Percentiles rank a stretch among this genome's conserved stretches.
Evolutionary conservation across 148 eudicot species (phyloP).

Genomic region (Euryodendron excelsum): DNA sequence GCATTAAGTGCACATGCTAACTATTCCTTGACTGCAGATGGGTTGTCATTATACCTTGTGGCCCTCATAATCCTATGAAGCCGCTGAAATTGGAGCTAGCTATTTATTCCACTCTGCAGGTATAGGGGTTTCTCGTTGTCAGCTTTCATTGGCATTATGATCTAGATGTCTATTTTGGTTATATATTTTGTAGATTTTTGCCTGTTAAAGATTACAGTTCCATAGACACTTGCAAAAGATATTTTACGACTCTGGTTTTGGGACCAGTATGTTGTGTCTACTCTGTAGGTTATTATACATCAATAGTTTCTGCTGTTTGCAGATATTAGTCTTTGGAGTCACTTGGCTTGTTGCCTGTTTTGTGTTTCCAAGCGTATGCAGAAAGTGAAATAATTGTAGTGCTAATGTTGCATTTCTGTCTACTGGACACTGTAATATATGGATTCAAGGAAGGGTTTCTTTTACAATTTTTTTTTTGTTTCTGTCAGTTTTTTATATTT

Average conservation of each 20-base stretch:
- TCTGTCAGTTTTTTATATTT: not conserved
- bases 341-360: not conserved
- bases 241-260: constrained; percentile 2
- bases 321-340: not conserved
- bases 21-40: constrained; percentile 36
- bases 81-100: constrained; percentile 43
- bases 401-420: no score
- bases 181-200: not conserved
- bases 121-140: constrained; percentile 4
- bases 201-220: not conserved
- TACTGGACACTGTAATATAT: no score
- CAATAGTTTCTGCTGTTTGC: not conserved
- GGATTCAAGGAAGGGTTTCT: not conserved
- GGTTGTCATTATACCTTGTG: constrained; percentile 52
- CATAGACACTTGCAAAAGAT: not conserved
- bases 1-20: constrained; percentile 1
- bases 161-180: not conserved
- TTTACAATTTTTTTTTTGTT: no score
- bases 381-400: no score
- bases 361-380: not conserved
- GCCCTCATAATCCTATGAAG: constrained; percentile 28
- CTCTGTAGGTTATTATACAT: not conserved
- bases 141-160: not conserved
- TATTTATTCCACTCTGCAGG: constrained; percentile 47
- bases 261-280: not conserved